A percentile compares a stretch with the other conserved stretches of the same genome.
phyloP scores from a whole-genome alignment of 768 basidiomycete species.

The Suillus alpinus region DNA sequence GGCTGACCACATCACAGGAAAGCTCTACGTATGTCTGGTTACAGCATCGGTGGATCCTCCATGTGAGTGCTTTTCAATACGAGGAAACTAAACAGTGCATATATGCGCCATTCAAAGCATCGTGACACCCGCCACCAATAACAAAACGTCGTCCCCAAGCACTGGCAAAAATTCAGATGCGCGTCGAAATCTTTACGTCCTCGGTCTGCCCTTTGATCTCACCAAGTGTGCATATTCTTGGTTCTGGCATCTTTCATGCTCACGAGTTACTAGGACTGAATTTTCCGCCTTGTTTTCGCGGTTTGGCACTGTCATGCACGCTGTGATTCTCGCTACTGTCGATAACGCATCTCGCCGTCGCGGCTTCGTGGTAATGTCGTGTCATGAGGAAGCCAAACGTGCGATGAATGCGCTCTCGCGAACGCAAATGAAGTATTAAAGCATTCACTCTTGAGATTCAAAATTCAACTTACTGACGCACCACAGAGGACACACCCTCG shows the following conservation, averaged over 20 bases:
- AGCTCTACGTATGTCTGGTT: conserved; percentile 65
- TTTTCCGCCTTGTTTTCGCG: conserved; percentile 60
- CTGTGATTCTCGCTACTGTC: conserved; percentile 79
- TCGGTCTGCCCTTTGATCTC: conserved; percentile 79
- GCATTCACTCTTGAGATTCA: neutral
- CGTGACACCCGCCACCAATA: conserved; percentile 27
- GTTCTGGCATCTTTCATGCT: neutral
- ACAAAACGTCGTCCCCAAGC: conserved; percentile 4
- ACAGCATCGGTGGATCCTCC: conserved; percentile 49
- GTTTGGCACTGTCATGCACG: conserved; percentile 69
- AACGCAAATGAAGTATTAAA: conserved; percentile 62
- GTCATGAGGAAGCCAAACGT: conserved; percentile 63
- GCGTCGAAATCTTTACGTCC: conserved; percentile 81
- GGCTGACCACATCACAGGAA: conserved; percentile 41
- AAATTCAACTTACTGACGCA: conserved; percentile 6
- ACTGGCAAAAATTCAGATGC: conserved; percentile 33
- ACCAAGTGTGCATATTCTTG: conserved; percentile 54
- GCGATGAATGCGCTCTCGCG: conserved; percentile 70
- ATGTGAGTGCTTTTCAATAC: conserved; percentile 42
- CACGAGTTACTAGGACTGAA: conserved; percentile 38
- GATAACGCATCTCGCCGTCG: conserved; percentile 82
- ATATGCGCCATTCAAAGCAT: conserved; percentile 32
- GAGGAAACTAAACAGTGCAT: conserved; percentile 7
- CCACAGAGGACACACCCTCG: conserved; percentile 66
- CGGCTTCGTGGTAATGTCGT: conserved; percentile 80